phyloP scores from a whole-genome alignment of 805 yeast species.

The Ogataea nonfermentans region DNA sequence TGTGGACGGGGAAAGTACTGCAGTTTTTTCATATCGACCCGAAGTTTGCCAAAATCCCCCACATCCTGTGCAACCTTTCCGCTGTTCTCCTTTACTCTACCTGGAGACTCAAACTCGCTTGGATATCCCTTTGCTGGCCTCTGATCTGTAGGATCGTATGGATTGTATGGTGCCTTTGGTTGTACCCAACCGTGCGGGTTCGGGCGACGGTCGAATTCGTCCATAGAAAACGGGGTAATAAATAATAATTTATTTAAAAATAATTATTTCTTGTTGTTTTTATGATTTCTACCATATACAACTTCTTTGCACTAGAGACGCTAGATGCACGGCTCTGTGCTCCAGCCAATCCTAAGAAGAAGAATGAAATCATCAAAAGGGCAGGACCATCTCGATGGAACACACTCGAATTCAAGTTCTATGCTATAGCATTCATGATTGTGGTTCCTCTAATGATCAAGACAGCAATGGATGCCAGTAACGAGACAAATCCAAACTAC shows the following conservation, averaged over 20 bases:
- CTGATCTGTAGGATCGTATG: slow-evolving; percentile 72
- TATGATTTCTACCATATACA: slow-evolving; percentile 14
- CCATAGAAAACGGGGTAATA: slow-evolving; percentile 2
- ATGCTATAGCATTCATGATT: slow-evolving; percentile 57
- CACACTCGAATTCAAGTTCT: slow-evolving; percentile 71
- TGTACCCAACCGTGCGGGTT: slow-evolving; percentile 79
- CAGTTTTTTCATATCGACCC: slow-evolving; percentile 69
- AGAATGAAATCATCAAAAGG: slow-evolving; percentile 32
- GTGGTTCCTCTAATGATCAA: slow-evolving; percentile 81
- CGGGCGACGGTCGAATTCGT: slow-evolving; percentile 54
- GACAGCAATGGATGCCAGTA: slow-evolving; percentile 79
- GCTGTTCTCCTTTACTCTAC: slow-evolving; percentile 47
- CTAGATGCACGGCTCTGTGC: slow-evolving; percentile 51
- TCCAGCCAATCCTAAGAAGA: slow-evolving; percentile 34
- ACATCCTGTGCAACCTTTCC: slow-evolving; percentile 58
- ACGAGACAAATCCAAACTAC: slow-evolving; percentile 72
- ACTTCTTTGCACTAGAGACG: slow-evolving; percentile 49
- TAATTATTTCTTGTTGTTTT: slow-evolving; percentile 4
- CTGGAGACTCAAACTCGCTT: slow-evolving; percentile 71
- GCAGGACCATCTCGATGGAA: slow-evolving; percentile 60
- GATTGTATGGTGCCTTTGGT: slow-evolving; percentile 83
- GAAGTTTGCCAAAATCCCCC: slow-evolving; percentile 62
- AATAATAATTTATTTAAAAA: not conserved
- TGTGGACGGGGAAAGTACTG: slow-evolving; percentile 78
- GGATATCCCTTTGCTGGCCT: slow-evolving; percentile 87